Evolutionary conservation across 177 flowering plant species (phyloP), one percentile per base, ranked within the genome.

Genomic region (Vitis hybrid): DNA sequence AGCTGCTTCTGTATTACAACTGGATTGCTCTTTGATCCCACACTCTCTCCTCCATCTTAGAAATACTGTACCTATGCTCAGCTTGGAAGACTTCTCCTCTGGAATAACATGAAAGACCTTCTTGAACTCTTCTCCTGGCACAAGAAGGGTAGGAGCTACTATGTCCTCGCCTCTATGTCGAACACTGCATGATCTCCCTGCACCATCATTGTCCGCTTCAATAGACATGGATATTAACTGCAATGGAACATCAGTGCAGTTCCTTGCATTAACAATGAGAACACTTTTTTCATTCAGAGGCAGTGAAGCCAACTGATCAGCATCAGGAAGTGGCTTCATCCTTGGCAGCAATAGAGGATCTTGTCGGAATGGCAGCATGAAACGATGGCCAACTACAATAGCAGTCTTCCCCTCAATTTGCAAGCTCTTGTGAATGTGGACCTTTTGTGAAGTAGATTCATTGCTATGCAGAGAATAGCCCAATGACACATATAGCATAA

Each of bases 391-490:
- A 15, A 96, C 78, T 6, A 71, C n/a, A 40, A 96, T 61, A 51
- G 97, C 87, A 66, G 72, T 83, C 77, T 84, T 85, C 55, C 99
- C 99, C 82, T 96, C 98, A 70, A 94, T 91, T 79, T 93, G 91
- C 83, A 93, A 79, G 86, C 91, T 96, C 82, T 82, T 92, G 76
- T 96, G 99, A 21, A 94, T 85, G 74, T 96, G 83, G 64, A 89
- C 79, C 75, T 88, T 93, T 54, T 85, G 94, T 19, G 85, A 72
- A 64, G 65, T 75, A 58, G 82, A 65, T 62, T 89, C 99, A 78
- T 75, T 66, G 64, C 67, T 70, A 9, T 75, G 74, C 19, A 88
- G 88, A n/a, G 78, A 77, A 79, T 96, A 92, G 52, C 99, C 95
- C 70, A 94, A 57, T 11, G 98, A 93, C 35, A 93, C 95, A 74